Evolutionary conservation across 78 protist genomes (phyloP), one percentile per base, ranked within the genome.

Genomic region (slime mould (Dictyostelium discoideum)): DNA sequence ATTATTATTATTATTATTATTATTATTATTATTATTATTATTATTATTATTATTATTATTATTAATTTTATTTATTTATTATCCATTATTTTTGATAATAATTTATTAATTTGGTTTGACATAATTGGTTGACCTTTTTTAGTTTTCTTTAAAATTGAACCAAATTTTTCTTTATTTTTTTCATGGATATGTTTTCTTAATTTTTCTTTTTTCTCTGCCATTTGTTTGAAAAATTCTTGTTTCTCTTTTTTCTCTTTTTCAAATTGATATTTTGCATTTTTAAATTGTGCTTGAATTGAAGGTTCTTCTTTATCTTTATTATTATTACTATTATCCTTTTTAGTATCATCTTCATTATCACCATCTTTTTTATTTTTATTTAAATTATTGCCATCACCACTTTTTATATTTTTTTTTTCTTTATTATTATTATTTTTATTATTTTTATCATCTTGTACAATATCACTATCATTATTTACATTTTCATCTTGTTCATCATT

Each of bases 111-210:
- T 48, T 81, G 63, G 50, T 81, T 48, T 22, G 44, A 26, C 85
- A 81, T 81, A 18, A 81, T 42, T 48, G 85, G 85, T 81, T 81
- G 85, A 81, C 85, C 85, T 81, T 48, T 81, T 42, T 81, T 81
- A 1, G 85, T 48, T 48, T 81, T 81, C 29, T 42, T 81, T 48
- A 81, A 81, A 81, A 81, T 42, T 81, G 26, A 3, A 26, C 29
- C 69, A 26, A 48, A 48, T 9, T 77, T 42, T 29, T 81, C 85
- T 50, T 42, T 48, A 39, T 40, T 81, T 48, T 81, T 81, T 24
- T 48, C 42, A 24, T 81, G 85, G 40, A 78, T 37, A 22, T 81
- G 42, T 42, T 24, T 39, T 81, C 32, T 48, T 24, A 29, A 9
- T 81, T 42, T n/a, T 26, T 20, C 67, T 48, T 48, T 81, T 50